Conservation (phyloP, 768 basidiomycete genomes). For the Dictyophora rubrovolvata region DNA sequence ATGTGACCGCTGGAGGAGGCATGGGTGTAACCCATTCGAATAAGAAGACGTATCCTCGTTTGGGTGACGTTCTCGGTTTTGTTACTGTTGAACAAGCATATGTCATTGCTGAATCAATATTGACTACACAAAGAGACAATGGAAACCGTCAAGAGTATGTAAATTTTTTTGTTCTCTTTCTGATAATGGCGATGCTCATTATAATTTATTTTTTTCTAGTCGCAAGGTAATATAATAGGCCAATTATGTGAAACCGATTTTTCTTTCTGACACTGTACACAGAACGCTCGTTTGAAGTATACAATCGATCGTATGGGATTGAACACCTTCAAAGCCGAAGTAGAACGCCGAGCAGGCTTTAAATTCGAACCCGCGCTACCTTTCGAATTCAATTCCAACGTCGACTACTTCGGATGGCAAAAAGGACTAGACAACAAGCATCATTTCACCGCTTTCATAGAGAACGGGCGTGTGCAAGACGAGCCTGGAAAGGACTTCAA, state of each 20-base stretch:
- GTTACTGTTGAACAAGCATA: constrained; percentile 80
- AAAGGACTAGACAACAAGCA: constrained; percentile 79
- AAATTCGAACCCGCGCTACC: constrained; percentile 60
- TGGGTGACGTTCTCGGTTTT: constrained; percentile 85
- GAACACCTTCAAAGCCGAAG: constrained; percentile 75
- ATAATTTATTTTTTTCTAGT: constrained; percentile 19
- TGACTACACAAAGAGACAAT: constrained; percentile 90
- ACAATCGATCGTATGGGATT: constrained; percentile 95
- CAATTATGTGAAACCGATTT: not conserved
- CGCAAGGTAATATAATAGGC: constrained; percentile 22
- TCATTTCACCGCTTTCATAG: constrained; percentile 91
- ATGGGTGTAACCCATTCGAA: constrained; percentile 99
- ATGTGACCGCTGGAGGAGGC: constrained; percentile 88
- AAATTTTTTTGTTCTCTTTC: not conserved
- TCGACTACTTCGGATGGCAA: constrained; percentile 93
- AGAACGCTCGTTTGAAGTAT: constrained; percentile 91
- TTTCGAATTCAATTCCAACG: constrained; percentile 77
- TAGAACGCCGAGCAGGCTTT: constrained; percentile 83
- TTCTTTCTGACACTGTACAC: constrained; percentile 14
- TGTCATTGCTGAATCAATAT: constrained; percentile 82
- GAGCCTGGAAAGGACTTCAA: constrained; percentile 87
- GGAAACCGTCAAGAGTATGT: constrained; percentile 90
- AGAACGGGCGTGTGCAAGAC: constrained; percentile 96
- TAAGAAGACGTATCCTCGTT: constrained; percentile 96
- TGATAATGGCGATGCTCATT: not conserved